Evolutionary conservation across 2,329 filamentous ascomycete genomes (phyloP).

Genomic region (Bertia moriformis): DNA sequence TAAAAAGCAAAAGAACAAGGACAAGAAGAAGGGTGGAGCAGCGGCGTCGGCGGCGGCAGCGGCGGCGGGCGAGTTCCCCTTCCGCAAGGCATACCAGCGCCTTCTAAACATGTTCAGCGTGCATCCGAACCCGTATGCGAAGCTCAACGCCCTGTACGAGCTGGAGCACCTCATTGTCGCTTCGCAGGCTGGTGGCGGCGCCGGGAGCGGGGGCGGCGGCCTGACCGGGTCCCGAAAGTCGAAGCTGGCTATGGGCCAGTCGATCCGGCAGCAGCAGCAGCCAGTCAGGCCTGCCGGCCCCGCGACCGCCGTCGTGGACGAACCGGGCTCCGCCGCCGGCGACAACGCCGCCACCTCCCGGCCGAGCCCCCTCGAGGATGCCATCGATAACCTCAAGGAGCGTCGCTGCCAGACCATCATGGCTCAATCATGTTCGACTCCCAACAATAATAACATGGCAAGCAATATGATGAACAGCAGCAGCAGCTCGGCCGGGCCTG

Average conservation of each 20-base stretch:
- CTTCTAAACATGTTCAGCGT: constrained; percentile 77
- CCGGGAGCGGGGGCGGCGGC: constrained; percentile 21
- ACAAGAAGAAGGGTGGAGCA: constrained; percentile 17
- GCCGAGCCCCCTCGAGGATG: constrained; percentile 42
- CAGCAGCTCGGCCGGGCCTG: constrained; percentile 38
- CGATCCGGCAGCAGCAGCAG: too few species aligned
- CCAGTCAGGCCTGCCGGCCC: too few species aligned
- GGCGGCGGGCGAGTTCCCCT: constrained; percentile 74
- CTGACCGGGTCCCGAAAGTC: constrained; percentile 17
- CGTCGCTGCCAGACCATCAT: constrained; percentile 47
- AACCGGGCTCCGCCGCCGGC: constrained; percentile 13
- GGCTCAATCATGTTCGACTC: constrained; percentile 17
- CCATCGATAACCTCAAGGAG: constrained; percentile 57
- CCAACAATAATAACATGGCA: too few species aligned
- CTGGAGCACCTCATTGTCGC: constrained; percentile 70
- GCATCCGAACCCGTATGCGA: constrained; percentile 74
- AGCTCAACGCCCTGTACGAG: constrained; percentile 71
- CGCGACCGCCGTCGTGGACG: constrained; percentile 14
- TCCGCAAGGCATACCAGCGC: constrained; percentile 63
- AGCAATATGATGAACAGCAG: too few species aligned
- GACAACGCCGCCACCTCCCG: too few species aligned
- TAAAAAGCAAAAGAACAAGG: constrained; percentile 11
- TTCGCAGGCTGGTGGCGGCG: constrained; percentile 54
- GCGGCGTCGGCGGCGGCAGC: too few species aligned
- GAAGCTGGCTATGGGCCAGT: constrained; percentile 12